A percentile compares a stretch with the other conserved stretches of the same genome.
Evolutionary conservation across 345 rosid species (phyloP).

Genomic region (Hirschfeldia incana): DNA sequence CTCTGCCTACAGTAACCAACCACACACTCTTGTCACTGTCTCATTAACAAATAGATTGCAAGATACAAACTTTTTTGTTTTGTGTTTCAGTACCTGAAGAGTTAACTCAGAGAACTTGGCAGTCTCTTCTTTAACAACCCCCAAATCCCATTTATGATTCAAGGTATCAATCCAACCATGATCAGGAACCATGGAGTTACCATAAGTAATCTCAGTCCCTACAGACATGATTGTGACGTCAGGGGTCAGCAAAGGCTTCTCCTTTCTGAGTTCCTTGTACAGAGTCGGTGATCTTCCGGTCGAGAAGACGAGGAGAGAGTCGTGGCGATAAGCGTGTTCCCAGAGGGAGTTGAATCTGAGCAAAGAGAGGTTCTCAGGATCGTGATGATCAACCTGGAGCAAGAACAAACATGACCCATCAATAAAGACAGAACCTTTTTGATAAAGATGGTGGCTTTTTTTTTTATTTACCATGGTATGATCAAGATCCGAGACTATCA

Average conservation of each 20-base stretch:
- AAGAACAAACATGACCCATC: neutral
- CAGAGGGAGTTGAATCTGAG: slow-evolving; percentile 88
- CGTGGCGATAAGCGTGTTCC: slow-evolving; percentile 76
- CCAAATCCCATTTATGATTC: slow-evolving; percentile 81
- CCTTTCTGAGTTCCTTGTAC: slow-evolving; percentile 69
- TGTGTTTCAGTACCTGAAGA: slow-evolving; percentile 66
- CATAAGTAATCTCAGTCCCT: slow-evolving; percentile 97
- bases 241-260: slow-evolving; percentile 91
- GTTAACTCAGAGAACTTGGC: slow-evolving; percentile 76
- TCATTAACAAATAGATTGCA: neutral
- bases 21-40: slow-evolving; percentile 10
- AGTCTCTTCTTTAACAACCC: slow-evolving; percentile 70
- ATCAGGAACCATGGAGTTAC: slow-evolving; percentile 81
- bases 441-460: neutral
- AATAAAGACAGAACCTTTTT: neutral
- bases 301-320: slow-evolving; percentile 90
- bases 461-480: slow-evolving; percentile 69
- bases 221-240: slow-evolving; percentile 97
- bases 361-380: slow-evolving; percentile 73
- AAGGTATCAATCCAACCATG: slow-evolving; percentile 86
- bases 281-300: slow-evolving; percentile 93
- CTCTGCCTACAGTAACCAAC: slow-evolving; percentile 57
- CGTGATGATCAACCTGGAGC: slow-evolving; percentile 88
- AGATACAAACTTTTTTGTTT: neutral
- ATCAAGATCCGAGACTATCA: slow-evolving; percentile 98